These are phyloP conservation scores for Cetraspora pellucida DNA, from an alignment of 192 early-diverging fungal genomes.

Conservation along the genomic window DNA sequence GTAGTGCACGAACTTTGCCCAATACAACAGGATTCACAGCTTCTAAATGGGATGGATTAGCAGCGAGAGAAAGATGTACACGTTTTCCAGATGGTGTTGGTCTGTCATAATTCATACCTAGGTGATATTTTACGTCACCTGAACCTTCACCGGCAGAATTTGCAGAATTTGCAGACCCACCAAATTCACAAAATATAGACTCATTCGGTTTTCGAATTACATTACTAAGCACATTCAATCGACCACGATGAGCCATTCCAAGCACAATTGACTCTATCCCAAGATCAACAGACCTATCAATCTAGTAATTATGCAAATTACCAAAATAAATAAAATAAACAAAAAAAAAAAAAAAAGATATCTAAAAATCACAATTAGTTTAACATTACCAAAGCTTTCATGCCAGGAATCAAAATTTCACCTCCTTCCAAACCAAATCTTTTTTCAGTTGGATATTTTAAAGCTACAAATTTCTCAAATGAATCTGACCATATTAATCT, in stretches of 20 bases:
- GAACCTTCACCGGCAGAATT: slow-evolving; percentile 92
- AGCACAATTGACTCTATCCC: slow-evolving; percentile 95
- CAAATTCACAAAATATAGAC: slow-evolving; percentile 98
- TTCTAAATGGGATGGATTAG: slow-evolving; percentile 99
- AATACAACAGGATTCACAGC: slow-evolving; percentile 98
- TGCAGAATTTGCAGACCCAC: slow-evolving; percentile 78
- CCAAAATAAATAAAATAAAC: not conserved
- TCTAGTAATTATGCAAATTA: slow-evolving; percentile 60
- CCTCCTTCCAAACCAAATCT: slow-evolving; percentile 98
- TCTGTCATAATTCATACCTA: slow-evolving; percentile 94
- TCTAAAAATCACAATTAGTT: too few species aligned
- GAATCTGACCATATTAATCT: slow-evolving; percentile 96
- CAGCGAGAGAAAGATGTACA: slow-evolving; percentile 95
- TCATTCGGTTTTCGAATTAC: slow-evolving; percentile 99
- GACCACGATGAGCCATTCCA: slow-evolving; percentile 99
- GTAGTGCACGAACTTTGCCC: slow-evolving; percentile 95
- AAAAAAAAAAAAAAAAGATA: slow-evolving; percentile 1
- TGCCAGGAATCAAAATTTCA: slow-evolving; percentile 97
- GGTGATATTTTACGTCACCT: slow-evolving; percentile 94
- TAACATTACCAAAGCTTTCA: slow-evolving; percentile 86
- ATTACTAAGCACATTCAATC: slow-evolving; percentile 97
- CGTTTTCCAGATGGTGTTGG: slow-evolving; percentile 98
- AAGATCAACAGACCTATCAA: slow-evolving; percentile 93
- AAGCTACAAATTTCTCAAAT: slow-evolving; percentile 96
- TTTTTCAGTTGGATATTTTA: slow-evolving; percentile 97